phyloP scores from a whole-genome alignment of 345 rosid species.

The Salix udensis region DNA sequence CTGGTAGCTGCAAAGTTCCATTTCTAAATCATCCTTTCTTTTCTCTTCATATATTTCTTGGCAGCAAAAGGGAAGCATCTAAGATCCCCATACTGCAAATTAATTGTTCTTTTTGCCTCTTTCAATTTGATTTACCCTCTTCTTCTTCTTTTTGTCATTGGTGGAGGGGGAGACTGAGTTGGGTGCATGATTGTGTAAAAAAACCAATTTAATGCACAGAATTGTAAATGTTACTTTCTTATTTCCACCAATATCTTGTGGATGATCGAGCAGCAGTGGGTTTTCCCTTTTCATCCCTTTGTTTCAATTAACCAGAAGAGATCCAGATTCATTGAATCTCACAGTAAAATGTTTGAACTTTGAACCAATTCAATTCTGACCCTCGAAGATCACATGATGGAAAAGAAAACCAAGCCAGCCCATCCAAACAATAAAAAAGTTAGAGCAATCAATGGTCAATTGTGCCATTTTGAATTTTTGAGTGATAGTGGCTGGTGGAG shows the following conservation, averaged over 20 bases:
- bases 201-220: background rate
- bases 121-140: background rate
- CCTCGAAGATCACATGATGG: no score
- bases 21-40: background rate
- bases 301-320: background rate
- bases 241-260: background rate
- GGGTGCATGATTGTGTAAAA: background rate
- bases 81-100: no score
- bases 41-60: background rate
- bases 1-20: background rate
- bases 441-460: no score
- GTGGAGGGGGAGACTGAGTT: background rate
- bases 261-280: background rate
- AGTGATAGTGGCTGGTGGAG: no score
- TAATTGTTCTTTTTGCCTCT: background rate
- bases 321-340: background rate
- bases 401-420: no score
- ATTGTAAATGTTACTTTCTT: background rate
- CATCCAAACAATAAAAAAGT: no score
- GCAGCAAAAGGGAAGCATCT: background rate
- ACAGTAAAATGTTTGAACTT: background rate
- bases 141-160: no score
- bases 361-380: background rate
- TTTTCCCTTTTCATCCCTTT: background rate
- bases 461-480: no score